A percentile compares a stretch with the other conserved stretches of the same genome.
Conservation (phyloP, 2,329 filamentous ascomycete species). For the Biscogniauxia marginata region DNA sequence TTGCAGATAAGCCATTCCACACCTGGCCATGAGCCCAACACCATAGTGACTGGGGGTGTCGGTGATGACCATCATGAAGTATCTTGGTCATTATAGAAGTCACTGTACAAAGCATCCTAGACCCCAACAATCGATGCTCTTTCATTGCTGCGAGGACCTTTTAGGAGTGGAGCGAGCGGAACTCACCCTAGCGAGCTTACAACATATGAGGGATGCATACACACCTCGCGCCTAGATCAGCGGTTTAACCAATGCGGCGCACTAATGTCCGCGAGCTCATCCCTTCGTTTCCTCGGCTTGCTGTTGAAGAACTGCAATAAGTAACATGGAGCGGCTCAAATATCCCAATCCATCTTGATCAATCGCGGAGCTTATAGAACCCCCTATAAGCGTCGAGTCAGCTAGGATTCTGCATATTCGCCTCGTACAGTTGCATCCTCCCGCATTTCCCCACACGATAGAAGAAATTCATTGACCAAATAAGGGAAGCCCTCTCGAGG, state of each 20-base stretch:
- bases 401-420: background rate
- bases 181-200: background rate
- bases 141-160: background rate
- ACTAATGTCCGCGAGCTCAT: background rate
- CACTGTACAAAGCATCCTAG: background rate
- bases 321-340: background rate
- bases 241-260: background rate
- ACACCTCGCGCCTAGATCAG: background rate
- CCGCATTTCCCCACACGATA: too few species aligned
- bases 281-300: background rate
- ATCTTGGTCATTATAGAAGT: background rate
- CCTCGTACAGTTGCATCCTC: too few species aligned
- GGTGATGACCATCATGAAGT: background rate
- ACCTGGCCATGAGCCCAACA: background rate
- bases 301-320: background rate
- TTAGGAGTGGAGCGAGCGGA: background rate
- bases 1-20: too few species aligned
- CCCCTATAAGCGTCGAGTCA: too few species aligned
- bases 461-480: too few species aligned
- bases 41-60: too few species aligned
- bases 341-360: background rate
- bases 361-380: too few species aligned
- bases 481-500: too few species aligned
- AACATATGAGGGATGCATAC: background rate
- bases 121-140: background rate